phyloP scores from a whole-genome alignment of 31 red algal species.

The Asparagopsis taxiformis region DNA sequence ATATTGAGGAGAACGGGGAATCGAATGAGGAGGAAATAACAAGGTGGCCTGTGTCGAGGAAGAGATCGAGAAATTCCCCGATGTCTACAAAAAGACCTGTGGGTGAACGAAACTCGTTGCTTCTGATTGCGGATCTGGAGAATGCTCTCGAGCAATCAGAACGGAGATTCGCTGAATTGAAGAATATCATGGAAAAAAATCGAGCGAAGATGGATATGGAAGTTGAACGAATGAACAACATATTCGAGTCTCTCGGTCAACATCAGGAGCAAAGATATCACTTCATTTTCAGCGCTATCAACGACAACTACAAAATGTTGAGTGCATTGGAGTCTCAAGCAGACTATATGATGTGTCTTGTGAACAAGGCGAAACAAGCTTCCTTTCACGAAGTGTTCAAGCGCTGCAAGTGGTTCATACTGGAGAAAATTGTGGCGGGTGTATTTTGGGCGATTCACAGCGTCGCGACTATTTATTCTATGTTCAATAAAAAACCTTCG shows the following conservation, averaged over 20 bases:
- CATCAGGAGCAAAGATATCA: constrained; percentile 54
- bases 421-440: neutral
- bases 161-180: neutral
- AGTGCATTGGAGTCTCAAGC: constrained; percentile 42
- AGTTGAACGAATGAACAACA: constrained; percentile 11
- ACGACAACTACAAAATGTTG: constrained; percentile 50
- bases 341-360: constrained; percentile 40
- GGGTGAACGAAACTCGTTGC: too few species aligned
- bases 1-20: too few species aligned
- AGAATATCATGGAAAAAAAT: constrained; percentile 7
- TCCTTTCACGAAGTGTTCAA: neutral
- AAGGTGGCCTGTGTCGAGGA: too few species aligned
- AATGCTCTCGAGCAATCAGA: constrained; percentile 13
- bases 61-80: too few species aligned
- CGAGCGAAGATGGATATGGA: constrained; percentile 11
- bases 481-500: too few species aligned
- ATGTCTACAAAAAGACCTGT: too few species aligned
- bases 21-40: too few species aligned
- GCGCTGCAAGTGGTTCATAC: neutral
- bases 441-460: neutral
- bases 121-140: too few species aligned
- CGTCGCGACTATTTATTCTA: neutral
- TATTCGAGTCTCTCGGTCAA: neutral
- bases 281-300: constrained; percentile 34
- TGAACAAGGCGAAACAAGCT: constrained; percentile 6